These are phyloP conservation scores for Chlorella sorokiniana DNA, from an alignment of 139 green algal species.

Conservation along the genomic window DNA sequence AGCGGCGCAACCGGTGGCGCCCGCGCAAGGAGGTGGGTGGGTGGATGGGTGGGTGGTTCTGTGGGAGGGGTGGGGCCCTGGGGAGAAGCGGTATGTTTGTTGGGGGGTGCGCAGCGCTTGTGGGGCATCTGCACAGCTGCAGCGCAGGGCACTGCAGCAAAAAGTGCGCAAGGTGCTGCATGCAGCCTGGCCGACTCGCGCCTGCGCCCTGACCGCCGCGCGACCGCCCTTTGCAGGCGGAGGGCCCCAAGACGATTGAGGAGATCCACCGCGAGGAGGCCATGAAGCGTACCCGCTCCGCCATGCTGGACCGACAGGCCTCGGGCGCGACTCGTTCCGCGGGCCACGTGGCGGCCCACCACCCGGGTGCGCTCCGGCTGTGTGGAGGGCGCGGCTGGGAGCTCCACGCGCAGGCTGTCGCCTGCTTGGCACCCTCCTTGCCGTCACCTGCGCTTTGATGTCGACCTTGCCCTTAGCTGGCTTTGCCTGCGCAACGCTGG, in stretches of 20 bases:
- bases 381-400: no score
- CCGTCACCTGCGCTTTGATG: no score
- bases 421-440: no score
- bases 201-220: neutral
- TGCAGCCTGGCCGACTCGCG: no score
- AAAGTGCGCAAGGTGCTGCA: no score
- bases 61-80: neutral
- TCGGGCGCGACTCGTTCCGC: constrained; percentile 15
- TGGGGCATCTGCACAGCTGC: neutral
- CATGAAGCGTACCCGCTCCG: constrained; percentile 31
- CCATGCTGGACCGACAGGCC: constrained; percentile 38
- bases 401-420: no score
- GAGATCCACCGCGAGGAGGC: constrained; percentile 70
- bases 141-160: no score
- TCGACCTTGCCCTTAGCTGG: no score
- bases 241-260: constrained; percentile 92
- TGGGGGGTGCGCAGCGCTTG: no score
- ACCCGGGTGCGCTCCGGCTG: no score
- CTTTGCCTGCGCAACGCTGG: no score
- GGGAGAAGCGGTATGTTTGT: no score
- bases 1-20: constrained; percentile 40
- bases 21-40: constrained; percentile 24
- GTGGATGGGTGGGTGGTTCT: neutral
- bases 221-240: constrained; percentile 47
- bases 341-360: constrained; percentile 15